Percentiles rank a stretch among this genome's conserved stretches.
Evolutionary conservation across 768 basidiomycete species (phyloP).

Genomic region (Lentinula sp.): DNA sequence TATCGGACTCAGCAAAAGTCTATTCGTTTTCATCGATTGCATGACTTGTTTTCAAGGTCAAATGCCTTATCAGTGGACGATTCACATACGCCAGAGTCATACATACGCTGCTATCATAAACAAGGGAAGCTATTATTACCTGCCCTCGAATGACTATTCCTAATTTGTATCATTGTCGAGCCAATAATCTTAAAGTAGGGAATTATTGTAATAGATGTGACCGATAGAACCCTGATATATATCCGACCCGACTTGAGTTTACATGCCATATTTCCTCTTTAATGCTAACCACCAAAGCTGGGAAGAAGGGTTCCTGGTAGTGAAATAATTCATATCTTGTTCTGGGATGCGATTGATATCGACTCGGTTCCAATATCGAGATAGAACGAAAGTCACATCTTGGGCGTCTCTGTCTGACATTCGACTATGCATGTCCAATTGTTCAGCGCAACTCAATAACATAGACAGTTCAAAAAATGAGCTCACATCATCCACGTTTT

Average conservation of each 20-base stretch:
- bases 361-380: conserved; percentile 74
- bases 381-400: conserved; percentile 67
- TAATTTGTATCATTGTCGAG: too few species aligned
- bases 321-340: conserved; percentile 79
- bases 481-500: conserved; percentile 78
- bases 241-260: not conserved
- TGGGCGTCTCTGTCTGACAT: conserved; percentile 68
- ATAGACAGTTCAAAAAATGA: conserved; percentile 4
- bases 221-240: not conserved
- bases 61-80: not conserved
- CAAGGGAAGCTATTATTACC: too few species aligned
- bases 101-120: not conserved
- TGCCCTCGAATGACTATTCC: too few species aligned
- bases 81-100: not conserved
- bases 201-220: not conserved
- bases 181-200: too few species aligned
- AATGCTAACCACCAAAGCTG: conserved; percentile 71
- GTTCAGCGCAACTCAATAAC: conserved; percentile 11
- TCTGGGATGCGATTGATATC: conserved; percentile 86
- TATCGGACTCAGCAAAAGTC: not conserved
- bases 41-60: not conserved
- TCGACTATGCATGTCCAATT: conserved; percentile 38
- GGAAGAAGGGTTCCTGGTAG: conserved; percentile 49
- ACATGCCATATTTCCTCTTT: conserved; percentile 59
- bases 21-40: not conserved